Conservation (phyloP, 2,329 filamentous ascomycete species). For the Ophiocordyceps robertsii region DNA sequence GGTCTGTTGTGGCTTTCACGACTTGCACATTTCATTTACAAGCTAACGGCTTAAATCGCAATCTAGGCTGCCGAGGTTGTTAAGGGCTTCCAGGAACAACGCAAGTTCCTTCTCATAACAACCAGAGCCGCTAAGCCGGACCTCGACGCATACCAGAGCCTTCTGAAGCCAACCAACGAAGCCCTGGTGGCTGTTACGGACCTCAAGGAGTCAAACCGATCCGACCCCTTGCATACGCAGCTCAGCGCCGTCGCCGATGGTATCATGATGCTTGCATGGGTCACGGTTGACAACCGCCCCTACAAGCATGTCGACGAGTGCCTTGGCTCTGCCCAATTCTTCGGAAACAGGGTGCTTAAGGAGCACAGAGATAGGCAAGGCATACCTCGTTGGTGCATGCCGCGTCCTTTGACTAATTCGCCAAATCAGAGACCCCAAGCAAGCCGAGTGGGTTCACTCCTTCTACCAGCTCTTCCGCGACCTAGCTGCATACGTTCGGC, state of each 20-base stretch:
- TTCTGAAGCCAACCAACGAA: slow-evolving; percentile 78
- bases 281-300: slow-evolving; percentile 71
- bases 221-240: slow-evolving; percentile 63
- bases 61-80: slow-evolving; percentile 36
- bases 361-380: slow-evolving; percentile 62
- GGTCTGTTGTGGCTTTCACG: slow-evolving; percentile 30
- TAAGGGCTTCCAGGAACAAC: slow-evolving; percentile 67
- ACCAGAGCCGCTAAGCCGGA: slow-evolving; percentile 91
- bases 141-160: slow-evolving; percentile 52
- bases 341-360: slow-evolving; percentile 85
- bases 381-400: background rate
- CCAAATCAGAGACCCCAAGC: slow-evolving; percentile 55
- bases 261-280: slow-evolving; percentile 82
- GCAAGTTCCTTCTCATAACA: slow-evolving; percentile 75
- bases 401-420: background rate
- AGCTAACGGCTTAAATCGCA: background rate
- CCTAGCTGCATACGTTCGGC: slow-evolving; percentile 71
- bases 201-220: slow-evolving; percentile 70
- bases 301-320: slow-evolving; percentile 76
- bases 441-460: slow-evolving; percentile 82
- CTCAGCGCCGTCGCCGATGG: slow-evolving; percentile 81
- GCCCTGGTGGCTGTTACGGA: slow-evolving; percentile 67
- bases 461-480: slow-evolving; percentile 86
- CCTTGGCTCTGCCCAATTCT: slow-evolving; percentile 77
- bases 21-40: background rate